These are phyloP conservation scores for Claviceps capensis DNA, from an alignment of 2,329 filamentous ascomycete species.

Conservation along the genomic window DNA sequence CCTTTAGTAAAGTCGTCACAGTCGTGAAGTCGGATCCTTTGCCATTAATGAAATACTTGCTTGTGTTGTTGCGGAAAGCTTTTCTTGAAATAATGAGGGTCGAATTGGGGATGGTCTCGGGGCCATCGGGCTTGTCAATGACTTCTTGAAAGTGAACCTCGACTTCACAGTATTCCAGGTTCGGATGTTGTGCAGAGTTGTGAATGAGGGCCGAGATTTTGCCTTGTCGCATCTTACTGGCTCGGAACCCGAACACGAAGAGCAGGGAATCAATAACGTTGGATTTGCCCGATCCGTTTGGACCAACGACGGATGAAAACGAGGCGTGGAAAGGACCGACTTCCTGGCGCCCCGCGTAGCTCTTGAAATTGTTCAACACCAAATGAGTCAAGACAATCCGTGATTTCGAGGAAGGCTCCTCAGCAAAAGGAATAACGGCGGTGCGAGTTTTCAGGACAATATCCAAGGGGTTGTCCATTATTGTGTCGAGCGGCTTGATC, in stretches of 20 bases:
- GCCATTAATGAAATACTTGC: slow-evolving; percentile 94
- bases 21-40: slow-evolving; percentile 83
- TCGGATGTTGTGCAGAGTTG: slow-evolving; percentile 77
- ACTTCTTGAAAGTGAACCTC: slow-evolving; percentile 95
- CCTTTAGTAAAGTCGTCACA: slow-evolving; percentile 75
- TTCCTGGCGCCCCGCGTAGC: slow-evolving; percentile 88
- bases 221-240: slow-evolving; percentile 98
- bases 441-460: slow-evolving; percentile 81
- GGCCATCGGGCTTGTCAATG: slow-evolving; percentile 66
- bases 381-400: slow-evolving; percentile 89
- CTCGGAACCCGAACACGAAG: slow-evolving; percentile 98
- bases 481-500: slow-evolving; percentile 61
- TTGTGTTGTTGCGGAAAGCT: slow-evolving; percentile 95
- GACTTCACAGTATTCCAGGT: slow-evolving; percentile 86
- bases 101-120: slow-evolving; percentile 69
- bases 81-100: slow-evolving; percentile 77
- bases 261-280: slow-evolving; percentile 97
- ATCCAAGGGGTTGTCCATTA: slow-evolving; percentile 82
- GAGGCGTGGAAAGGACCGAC: slow-evolving; percentile 95
- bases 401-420: slow-evolving; percentile 64
- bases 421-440: slow-evolving; percentile 50
- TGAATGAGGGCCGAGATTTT: slow-evolving; percentile 97
- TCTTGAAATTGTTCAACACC: slow-evolving; percentile 94
- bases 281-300: slow-evolving; percentile 95
- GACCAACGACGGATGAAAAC: slow-evolving; percentile 94